Percentiles rank a stretch among this genome's conserved stretches.
Evolutionary conservation across 805 yeast species (phyloP).

Genomic region (Yarrowia sp.): DNA sequence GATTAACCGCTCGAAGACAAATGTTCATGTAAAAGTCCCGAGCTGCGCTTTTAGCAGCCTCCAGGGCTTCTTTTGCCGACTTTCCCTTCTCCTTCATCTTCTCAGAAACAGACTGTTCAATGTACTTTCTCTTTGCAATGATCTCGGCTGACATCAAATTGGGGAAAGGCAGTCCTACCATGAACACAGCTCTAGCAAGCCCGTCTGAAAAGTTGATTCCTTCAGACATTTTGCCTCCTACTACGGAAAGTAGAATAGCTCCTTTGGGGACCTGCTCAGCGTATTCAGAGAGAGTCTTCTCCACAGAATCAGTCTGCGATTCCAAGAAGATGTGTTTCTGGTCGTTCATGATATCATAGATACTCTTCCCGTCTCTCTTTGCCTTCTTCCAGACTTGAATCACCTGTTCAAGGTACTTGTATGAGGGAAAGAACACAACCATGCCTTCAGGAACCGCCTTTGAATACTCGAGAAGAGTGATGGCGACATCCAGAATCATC

Average conservation of each 20-base stretch:
- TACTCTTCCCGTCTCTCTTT: slow-evolving; percentile 39
- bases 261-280: slow-evolving; percentile 55
- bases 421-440: slow-evolving; percentile 86
- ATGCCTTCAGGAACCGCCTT: slow-evolving; percentile 70
- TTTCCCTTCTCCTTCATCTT: slow-evolving; percentile 47
- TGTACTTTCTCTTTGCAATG: slow-evolving; percentile 69
- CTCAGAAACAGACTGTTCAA: slow-evolving; percentile 60
- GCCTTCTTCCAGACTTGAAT: slow-evolving; percentile 59
- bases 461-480: slow-evolving; percentile 55
- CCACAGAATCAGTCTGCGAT: slow-evolving; percentile 55
- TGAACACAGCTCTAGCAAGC: slow-evolving; percentile 83
- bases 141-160: slow-evolving; percentile 83
- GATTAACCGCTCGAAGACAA: slow-evolving; percentile 91
- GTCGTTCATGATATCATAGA: slow-evolving; percentile 47
- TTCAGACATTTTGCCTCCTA: slow-evolving; percentile 91
- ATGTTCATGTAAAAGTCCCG: slow-evolving; percentile 74
- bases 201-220: slow-evolving; percentile 91
- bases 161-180: slow-evolving; percentile 91
- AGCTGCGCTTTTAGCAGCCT: slow-evolving; percentile 54
- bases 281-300: slow-evolving; percentile 59
- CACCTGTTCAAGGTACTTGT: slow-evolving; percentile 67
- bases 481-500: slow-evolving; percentile 62
- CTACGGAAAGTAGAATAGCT: slow-evolving; percentile 79
- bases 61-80: not conserved
- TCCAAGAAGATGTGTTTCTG: slow-evolving; percentile 60